Evolutionary conservation across 371 early-diverging fungal genomes (phyloP), one percentile per base, ranked within the genome.

Genomic region (Mortierella sp.): DNA sequence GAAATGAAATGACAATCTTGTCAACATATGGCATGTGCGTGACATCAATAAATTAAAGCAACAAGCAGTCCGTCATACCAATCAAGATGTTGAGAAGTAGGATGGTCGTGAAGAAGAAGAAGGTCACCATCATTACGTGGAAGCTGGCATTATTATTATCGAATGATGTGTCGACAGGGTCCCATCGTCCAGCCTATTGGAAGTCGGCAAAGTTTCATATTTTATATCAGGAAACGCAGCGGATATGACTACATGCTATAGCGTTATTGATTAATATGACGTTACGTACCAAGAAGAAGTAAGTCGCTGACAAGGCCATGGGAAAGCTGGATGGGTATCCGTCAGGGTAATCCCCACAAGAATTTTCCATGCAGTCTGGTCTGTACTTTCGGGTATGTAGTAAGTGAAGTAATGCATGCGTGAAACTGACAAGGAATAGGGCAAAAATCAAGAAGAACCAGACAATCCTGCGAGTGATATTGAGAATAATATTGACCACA

Each of bases 361-460:
- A 3, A 5, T 8, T 15, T 8, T 6, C 9, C 13, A 3, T 6
- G 10, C 63, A n/a, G 9, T 67, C 57, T 5, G 32, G 22, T 19
- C 40, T 6, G 38, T 45, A 24, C 6, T 28, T 3, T n/a, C 67
- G 28, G 4, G 82, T 76, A n/a, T 82, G 76, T 11, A 82, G 52
- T 28, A 82, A 6, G 36, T 82, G 73, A 19, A 82, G 64, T 24
- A 82, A 9, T 13, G 82, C 76, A 22, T 82, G 72, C 7, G 82
- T 82, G 64, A 82, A 82, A 24, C 70, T 32, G 57, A 82, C 19
- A 0, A 82, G 32, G 63, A 82, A 76, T 0, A 82, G 60, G 4
- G 60, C 68, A 43, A 82, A 76, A 47, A 82, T 69, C 58, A 82
- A 24, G 59, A 82, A 69, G 67, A 82, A 82, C 82, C 82, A 82